These are phyloP conservation scores for Penicillium mononematosum DNA, from an alignment of 495 filamentous ascomycete genomes.

Conservation along the genomic window DNA sequence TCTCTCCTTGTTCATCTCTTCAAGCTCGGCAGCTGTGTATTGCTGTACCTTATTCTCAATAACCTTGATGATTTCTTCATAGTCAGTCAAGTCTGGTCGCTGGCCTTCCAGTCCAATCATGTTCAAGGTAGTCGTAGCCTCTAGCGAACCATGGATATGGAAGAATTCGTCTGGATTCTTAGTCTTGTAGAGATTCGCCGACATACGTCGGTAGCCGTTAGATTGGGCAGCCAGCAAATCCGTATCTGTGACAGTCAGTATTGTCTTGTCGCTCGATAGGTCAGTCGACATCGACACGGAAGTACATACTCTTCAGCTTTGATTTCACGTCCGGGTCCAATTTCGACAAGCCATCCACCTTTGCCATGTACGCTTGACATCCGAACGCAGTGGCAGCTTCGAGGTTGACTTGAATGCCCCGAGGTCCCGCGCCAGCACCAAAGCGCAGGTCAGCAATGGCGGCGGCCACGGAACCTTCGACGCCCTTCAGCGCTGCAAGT, in stretches of 20 bases:
- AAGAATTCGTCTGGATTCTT: constrained; percentile 64
- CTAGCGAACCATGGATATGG: constrained; percentile 76
- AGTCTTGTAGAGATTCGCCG: constrained; percentile 73
- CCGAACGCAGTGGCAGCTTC: constrained; percentile 66
- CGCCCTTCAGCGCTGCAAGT: constrained; percentile 63
- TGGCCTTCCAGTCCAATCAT: constrained; percentile 70
- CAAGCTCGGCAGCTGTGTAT: constrained; percentile 62
- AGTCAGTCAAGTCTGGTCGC: constrained; percentile 61
- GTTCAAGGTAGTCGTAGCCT: constrained; percentile 63
- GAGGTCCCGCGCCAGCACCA: constrained; percentile 32
- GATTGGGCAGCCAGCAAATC: constrained; percentile 70
- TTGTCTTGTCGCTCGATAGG: constrained; percentile 1
- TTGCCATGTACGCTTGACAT: constrained; percentile 71
- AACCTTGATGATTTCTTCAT: constrained; percentile 61
- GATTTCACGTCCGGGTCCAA: constrained; percentile 57
- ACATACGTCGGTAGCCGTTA: constrained; percentile 68
- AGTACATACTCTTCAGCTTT: constrained; percentile 58
- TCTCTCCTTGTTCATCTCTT: constrained; percentile 59
- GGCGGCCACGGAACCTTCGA: constrained; percentile 66
- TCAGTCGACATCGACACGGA: not conserved
- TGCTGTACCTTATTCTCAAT: constrained; percentile 65
- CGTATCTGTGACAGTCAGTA: constrained; percentile 53
- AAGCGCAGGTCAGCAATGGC: constrained; percentile 60
- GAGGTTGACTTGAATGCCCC: constrained; percentile 56
- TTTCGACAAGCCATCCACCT: constrained; percentile 68